Base-by-base conservation (phyloP, 192 early-diverging fungal species). In the Pilobolus umbonatus region DNA sequence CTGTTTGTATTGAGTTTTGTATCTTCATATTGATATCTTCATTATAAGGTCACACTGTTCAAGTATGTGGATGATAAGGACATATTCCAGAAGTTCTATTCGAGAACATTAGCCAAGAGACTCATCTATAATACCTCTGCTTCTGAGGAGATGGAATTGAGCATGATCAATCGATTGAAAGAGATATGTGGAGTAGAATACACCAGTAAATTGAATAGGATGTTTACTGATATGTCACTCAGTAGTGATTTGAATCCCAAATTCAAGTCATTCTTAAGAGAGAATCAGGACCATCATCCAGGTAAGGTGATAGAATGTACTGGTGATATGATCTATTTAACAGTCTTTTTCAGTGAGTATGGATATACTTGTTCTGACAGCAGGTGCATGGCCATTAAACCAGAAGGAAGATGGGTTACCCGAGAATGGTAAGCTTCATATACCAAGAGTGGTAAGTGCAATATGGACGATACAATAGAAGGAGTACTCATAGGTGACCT, bases 51-150 rank as follows among this genome's bases (percentile, higher is more conserved):
- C n/a, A 62, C 52, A 22, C 11, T 94, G 8, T 94, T 94, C 70
- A 86, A 89, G 44, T 94, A 91, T 68, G 79, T 94, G 17, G 87
- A 92, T 44, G 92, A 94, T 56, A 94, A 94, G 58, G 92, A 94
- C 57, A 74, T 94, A 1, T 94, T 90, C 74, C 92, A 94, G 75
- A 93, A 93, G 72, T 91, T 92, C 57, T 94, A 94, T 60, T 83
- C 88, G 5, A 75, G 88, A 17, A 78, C 84, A 64, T 75, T 94
- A 24, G 92, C 90, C 3, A 92, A 90, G 61, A 80, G 92, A 11
- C 65, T 94, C 2, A 85, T 94, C n/a, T 81, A 85, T 64, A 74
- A 77, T 9, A 72, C 80, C 5, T 89, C 85, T 9, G 55, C 75
- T 19, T 89, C 87, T 4, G 89, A 90, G 26, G 92, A 94, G 28